phyloP scores from a whole-genome alignment of 163 green algal species.

The Chloromonas sp. region DNA sequence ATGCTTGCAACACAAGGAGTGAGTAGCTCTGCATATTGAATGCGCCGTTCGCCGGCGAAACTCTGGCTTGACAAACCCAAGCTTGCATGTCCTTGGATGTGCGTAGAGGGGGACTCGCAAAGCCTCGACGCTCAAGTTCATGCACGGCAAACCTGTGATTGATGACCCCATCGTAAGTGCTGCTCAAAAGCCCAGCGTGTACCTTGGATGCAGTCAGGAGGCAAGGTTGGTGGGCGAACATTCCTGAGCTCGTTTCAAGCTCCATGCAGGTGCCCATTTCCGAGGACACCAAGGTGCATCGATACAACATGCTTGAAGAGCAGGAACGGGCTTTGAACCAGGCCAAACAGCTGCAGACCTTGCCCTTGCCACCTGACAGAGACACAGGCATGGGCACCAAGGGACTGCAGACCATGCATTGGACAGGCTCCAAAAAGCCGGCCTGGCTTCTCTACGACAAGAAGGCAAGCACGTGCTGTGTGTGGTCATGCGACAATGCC shows the following conservation, averaged over 20 bases:
- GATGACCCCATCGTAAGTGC: not conserved
- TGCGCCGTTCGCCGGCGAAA: too few species aligned
- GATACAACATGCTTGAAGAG: not conserved
- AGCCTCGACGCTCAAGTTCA: not conserved
- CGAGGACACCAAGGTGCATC: not conserved
- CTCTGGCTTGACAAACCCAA: not conserved
- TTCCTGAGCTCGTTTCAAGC: not conserved
- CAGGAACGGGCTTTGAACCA: not conserved
- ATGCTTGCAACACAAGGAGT: not conserved
- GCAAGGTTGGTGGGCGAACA: not conserved
- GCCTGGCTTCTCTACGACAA: conserved; percentile 17
- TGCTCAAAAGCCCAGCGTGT: not conserved
- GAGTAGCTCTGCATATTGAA: not conserved
- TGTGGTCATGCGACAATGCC: not conserved
- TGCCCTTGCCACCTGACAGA: not conserved
- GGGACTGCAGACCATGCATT: conserved; percentile 5
- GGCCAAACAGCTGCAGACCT: not conserved
- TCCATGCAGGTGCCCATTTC: not conserved
- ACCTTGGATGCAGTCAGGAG: not conserved
- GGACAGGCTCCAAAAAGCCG: conserved; percentile 15
- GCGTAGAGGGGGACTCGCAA: not conserved
- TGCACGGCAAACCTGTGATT: not conserved
- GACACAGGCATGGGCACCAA: not conserved
- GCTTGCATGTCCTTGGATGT: not conserved
- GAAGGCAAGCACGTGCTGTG: conserved; percentile 6